phyloP scores from a whole-genome alignment of 2,329 filamentous ascomycete species.

The Calonectria pteridis region DNA sequence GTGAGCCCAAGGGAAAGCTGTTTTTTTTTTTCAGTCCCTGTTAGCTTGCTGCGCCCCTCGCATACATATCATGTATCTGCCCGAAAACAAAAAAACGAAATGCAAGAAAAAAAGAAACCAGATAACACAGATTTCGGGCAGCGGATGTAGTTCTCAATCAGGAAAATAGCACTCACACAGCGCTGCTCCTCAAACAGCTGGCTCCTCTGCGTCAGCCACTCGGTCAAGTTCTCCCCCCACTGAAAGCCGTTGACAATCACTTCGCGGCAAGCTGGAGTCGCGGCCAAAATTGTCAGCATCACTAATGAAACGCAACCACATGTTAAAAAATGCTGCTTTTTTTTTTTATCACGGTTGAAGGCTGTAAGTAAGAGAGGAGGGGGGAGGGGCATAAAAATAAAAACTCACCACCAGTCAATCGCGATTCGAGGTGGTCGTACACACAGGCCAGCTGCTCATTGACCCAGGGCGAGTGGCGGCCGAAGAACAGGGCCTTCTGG shows the following conservation, averaged over 20 bases:
- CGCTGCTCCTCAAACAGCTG: conserved; percentile 38
- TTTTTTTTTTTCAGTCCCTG: background rate
- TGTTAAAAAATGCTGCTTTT: conserved; percentile 17
- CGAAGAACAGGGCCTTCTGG: conserved; percentile 39
- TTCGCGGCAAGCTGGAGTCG: conserved; percentile 36
- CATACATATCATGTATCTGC: background rate
- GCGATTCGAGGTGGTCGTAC: conserved; percentile 36
- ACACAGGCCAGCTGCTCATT: conserved; percentile 41
- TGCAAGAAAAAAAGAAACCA: background rate
- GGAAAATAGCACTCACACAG: conserved; percentile 29
- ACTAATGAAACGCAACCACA: conserved; percentile 20
- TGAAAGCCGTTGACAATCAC: conserved; percentile 37
- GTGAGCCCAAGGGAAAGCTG: conserved; percentile 37
- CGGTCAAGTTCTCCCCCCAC: conserved; percentile 37
- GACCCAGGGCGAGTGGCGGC: conserved; percentile 37
- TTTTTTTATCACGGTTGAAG: background rate
- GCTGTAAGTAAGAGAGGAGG: background rate
- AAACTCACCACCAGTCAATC: conserved; percentile 35
- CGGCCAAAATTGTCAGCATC: conserved; percentile 37
- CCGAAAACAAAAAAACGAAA: background rate
- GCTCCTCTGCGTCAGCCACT: conserved; percentile 34
- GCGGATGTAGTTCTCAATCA: background rate
- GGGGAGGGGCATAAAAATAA: background rate
- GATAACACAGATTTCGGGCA: background rate
- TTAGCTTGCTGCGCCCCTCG: background rate